These are phyloP conservation scores for Magnaporthiopsis incrustans DNA, from an alignment of 2,329 filamentous ascomycete species.

Conservation along the genomic window DNA sequence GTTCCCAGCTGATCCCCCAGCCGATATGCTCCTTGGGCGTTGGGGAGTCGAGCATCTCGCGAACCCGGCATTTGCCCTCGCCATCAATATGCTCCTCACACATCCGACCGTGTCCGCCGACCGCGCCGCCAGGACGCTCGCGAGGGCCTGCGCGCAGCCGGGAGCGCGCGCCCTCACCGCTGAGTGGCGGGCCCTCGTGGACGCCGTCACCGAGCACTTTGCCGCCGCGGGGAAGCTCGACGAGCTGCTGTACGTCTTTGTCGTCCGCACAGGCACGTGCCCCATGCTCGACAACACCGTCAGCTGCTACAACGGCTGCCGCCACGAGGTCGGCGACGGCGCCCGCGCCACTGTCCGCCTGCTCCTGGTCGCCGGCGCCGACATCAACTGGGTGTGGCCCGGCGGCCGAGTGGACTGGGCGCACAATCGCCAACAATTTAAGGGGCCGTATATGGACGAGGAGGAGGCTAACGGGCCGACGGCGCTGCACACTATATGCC, in stretches of 20 bases:
- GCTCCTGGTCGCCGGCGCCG: not conserved
- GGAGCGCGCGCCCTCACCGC: too few relatives aligned
- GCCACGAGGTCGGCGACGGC: not conserved
- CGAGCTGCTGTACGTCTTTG: not conserved
- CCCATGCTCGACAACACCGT: not conserved
- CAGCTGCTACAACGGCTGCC: not conserved
- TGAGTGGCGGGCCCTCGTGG: not conserved
- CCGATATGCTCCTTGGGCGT: not conserved
- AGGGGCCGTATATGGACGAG: too few relatives aligned
- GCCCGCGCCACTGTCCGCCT: not conserved
- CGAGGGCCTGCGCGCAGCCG: not conserved
- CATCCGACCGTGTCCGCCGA: not conserved
- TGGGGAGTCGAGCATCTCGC: not conserved
- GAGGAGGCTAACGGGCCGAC: not conserved
- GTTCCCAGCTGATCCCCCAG: not conserved
- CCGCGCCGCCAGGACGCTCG: not conserved
- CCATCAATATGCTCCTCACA: not conserved
- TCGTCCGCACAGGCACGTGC: not conserved
- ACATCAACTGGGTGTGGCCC: not conserved
- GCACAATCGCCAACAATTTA: not conserved
- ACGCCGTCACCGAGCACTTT: not conserved
- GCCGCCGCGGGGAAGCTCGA: not conserved
- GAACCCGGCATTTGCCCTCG: not conserved
- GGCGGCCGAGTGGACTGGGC: not conserved
- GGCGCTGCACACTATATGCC: not conserved